Evolutionary conservation across 2,329 filamentous ascomycete genomes (phyloP).

Genomic region (Sporothrix dimorphospora): DNA sequence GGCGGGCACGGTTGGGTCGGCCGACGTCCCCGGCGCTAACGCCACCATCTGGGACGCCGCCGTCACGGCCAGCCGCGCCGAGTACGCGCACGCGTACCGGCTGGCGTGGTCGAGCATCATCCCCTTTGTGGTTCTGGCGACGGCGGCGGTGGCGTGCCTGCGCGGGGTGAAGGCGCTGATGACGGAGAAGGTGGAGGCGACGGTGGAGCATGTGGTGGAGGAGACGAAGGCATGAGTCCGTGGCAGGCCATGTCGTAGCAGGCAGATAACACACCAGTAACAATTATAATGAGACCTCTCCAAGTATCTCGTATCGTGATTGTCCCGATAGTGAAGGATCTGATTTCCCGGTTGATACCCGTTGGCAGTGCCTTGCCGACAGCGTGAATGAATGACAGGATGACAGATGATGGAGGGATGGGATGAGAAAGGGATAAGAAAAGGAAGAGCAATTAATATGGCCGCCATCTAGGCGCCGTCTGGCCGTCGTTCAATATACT

Average conservation of each 20-base stretch:
- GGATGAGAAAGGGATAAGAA: background rate
- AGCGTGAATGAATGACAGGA: background rate
- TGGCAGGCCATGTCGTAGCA: background rate
- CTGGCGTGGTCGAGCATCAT: slow-evolving; percentile 55
- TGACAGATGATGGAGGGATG: background rate
- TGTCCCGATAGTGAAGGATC: background rate
- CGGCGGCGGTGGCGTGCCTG: slow-evolving; percentile 49
- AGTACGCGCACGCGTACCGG: slow-evolving; percentile 53
- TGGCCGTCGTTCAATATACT: too few relatives aligned
- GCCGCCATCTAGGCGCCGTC: background rate
- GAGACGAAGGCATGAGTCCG: background rate
- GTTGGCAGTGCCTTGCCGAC: background rate
- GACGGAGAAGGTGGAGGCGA: slow-evolving; percentile 58
- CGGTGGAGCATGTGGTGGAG: slow-evolving; percentile 46
- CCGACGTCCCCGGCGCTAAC: slow-evolving; percentile 45
- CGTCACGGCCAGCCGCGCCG: slow-evolving; percentile 46
- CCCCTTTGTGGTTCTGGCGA: slow-evolving; percentile 55
- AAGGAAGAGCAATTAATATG: slow-evolving; percentile 4
- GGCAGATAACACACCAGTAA: background rate
- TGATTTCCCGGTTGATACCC: background rate
- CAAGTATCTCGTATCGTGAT: background rate
- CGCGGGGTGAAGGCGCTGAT: slow-evolving; percentile 55
- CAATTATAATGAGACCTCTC: too few relatives aligned
- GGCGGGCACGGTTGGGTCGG: slow-evolving; percentile 39
- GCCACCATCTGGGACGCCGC: slow-evolving; percentile 45